Conservation (phyloP, 768 basidiomycete species). For the Leccinum subgranulosum region DNA sequence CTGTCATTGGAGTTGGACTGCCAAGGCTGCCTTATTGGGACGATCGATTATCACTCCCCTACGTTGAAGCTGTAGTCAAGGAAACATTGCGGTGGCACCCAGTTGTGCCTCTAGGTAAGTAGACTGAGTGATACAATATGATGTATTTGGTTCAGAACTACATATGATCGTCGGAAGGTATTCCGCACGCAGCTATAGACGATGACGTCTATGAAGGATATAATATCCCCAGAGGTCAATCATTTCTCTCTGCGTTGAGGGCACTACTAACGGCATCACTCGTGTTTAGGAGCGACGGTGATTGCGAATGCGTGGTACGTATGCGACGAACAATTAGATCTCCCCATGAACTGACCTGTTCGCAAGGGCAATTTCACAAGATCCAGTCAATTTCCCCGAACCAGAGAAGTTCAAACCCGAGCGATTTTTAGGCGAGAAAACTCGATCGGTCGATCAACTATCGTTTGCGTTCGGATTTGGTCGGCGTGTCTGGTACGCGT, state of each 20-base stretch:
- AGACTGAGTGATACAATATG: background rate
- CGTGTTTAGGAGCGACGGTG: background rate
- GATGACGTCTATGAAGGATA: background rate
- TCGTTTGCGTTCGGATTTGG: too few species aligned
- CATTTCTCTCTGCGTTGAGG: background rate
- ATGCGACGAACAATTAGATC: background rate
- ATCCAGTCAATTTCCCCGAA: too few species aligned
- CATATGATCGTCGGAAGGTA: too few species aligned
- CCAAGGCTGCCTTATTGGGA: background rate
- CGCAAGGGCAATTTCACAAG: too few species aligned
- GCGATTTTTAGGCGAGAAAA: too few species aligned
- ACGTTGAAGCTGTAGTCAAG: background rate
- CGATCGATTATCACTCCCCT: background rate
- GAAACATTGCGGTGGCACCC: background rate
- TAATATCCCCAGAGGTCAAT: background rate
- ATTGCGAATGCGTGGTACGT: background rate
- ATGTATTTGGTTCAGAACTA: background rate
- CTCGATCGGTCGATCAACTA: too few species aligned
- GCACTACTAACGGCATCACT: background rate
- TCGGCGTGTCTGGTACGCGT: too few species aligned
- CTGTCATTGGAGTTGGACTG: background rate
- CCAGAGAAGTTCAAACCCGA: too few species aligned
- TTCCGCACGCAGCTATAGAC: background rate
- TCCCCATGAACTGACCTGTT: too few species aligned
- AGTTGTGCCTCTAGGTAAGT: background rate